These are phyloP conservation scores for Dothistroma pini DNA, from an alignment of 2,329 filamentous ascomycete genomes.

Conservation along the genomic window DNA sequence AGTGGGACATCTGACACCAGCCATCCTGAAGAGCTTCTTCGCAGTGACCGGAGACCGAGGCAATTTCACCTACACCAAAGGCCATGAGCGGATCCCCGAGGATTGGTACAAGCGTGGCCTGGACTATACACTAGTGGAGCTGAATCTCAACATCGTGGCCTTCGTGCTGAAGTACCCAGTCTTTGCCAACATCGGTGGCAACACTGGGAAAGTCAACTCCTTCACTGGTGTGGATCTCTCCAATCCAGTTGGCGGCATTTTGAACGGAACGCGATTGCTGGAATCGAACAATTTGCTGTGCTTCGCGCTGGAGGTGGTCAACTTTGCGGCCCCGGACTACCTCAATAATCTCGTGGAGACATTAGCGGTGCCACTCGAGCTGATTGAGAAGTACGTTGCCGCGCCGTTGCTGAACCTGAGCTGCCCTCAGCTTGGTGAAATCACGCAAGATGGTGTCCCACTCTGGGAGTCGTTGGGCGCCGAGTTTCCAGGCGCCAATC, in stretches of 20 bases:
- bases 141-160: conserved; percentile 21
- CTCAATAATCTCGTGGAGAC: conserved; percentile 30
- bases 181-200: conserved; percentile 23
- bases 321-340: conserved; percentile 34
- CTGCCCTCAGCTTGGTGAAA: conserved; percentile 20
- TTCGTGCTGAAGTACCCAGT: conserved; percentile 21
- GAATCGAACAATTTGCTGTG: conserved; percentile 19
- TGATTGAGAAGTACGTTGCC: conserved; percentile 13
- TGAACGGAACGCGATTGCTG: conserved; percentile 34
- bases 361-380: conserved; percentile 15
- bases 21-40: conserved; percentile 28
- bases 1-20: conserved; percentile 29
- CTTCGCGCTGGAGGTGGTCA: conserved; percentile 28
- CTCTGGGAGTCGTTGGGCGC: conserved; percentile 18
- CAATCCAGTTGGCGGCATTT: conserved; percentile 40
- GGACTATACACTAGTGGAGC: conserved; percentile 20
- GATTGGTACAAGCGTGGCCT: conserved; percentile 23
- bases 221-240: conserved; percentile 27
- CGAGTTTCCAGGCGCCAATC: conserved; percentile 23
- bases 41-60: conserved; percentile 18
- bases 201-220: conserved; percentile 25
- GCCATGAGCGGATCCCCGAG: conserved; percentile 20
- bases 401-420: conserved; percentile 18
- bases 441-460: conserved; percentile 19
- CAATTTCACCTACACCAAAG: conserved; percentile 24